These are phyloP conservation scores for Acephala macrosclerotiorum DNA, from an alignment of 2,329 filamentous ascomycete species.

Conservation along the genomic window DNA sequence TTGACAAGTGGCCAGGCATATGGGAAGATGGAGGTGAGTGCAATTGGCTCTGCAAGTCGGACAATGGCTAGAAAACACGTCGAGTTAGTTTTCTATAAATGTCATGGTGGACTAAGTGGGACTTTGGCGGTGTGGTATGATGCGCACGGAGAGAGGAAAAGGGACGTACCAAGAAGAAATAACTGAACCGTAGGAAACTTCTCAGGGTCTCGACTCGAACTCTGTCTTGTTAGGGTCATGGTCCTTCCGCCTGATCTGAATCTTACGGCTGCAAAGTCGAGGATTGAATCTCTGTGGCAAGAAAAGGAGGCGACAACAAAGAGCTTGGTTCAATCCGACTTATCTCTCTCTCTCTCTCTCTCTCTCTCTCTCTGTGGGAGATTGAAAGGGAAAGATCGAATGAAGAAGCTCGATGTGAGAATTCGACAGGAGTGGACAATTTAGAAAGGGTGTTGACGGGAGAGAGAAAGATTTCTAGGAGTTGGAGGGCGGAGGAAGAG, in stretches of 20 bases:
- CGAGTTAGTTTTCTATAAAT: conserved; percentile 4
- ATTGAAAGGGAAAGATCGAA: conserved; percentile 1
- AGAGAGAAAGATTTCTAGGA: background rate
- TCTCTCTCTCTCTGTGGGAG: conserved; percentile 8
- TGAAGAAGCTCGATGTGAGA: background rate
- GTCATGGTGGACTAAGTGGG: background rate
- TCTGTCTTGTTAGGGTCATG: conserved; percentile 41
- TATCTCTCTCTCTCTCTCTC: conserved; percentile 7
- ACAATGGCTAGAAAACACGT: conserved; percentile 66
- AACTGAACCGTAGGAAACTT: conserved; percentile 85
- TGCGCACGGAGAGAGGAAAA: background rate
- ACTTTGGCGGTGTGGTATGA: background rate
- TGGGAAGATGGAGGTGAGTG: conserved; percentile 90
- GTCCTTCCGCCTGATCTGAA: conserved; percentile 27
- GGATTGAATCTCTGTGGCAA: conserved; percentile 24
- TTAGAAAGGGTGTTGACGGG: background rate
- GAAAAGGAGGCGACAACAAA: background rate
- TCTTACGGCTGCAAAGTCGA: conserved; percentile 36
- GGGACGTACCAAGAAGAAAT: conserved; percentile 77
- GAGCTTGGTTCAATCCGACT: conserved; percentile 13
- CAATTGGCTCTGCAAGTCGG: conserved; percentile 90
- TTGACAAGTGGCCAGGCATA: conserved; percentile 89
- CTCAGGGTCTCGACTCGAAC: conserved; percentile 64
- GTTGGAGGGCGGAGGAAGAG: conserved; percentile 11
- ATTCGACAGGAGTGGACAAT: conserved; percentile 3